phyloP scores from a whole-genome alignment of 176 grass and related monocot genomes.

The Cenchrus purpureus region DNA sequence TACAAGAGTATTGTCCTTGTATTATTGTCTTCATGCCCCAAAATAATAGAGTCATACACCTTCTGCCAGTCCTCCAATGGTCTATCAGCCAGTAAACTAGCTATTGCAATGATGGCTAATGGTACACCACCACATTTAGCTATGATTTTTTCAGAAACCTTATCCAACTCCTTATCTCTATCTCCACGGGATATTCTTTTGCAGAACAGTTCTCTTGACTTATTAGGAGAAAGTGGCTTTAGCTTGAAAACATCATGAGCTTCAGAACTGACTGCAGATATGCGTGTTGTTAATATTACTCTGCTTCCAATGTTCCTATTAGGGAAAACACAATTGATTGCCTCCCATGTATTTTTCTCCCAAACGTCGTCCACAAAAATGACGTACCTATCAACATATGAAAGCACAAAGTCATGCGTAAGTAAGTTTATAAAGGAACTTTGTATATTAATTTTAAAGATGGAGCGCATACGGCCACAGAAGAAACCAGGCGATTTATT shows the following conservation, averaged over 20 bases:
- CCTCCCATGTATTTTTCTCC: too few relatives aligned
- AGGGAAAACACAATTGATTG: too few relatives aligned
- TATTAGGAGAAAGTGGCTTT: background rate
- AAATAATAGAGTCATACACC: background rate
- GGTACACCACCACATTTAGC: conserved; percentile 7
- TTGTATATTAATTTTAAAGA: too few relatives aligned
- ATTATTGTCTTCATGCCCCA: background rate
- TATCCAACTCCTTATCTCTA: background rate
- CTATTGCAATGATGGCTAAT: background rate
- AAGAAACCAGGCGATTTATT: too few relatives aligned
- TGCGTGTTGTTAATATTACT: too few relatives aligned
- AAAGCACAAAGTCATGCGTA: too few relatives aligned
- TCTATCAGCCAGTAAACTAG: background rate
- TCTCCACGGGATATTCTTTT: background rate
- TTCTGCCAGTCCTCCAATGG: background rate
- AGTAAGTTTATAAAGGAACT: too few relatives aligned
- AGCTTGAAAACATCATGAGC: background rate
- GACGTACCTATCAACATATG: too few relatives aligned
- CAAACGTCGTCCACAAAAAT: too few relatives aligned
- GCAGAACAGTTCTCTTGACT: background rate
- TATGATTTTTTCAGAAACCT: background rate
- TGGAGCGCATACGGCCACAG: too few relatives aligned
- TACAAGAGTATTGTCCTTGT: background rate
- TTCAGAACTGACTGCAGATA: too few relatives aligned
- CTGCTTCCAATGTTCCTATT: too few relatives aligned